These are phyloP conservation scores for Telfairia occidentalis DNA, from an alignment of 331 rosid genomes.

Conservation along the genomic window DNA sequence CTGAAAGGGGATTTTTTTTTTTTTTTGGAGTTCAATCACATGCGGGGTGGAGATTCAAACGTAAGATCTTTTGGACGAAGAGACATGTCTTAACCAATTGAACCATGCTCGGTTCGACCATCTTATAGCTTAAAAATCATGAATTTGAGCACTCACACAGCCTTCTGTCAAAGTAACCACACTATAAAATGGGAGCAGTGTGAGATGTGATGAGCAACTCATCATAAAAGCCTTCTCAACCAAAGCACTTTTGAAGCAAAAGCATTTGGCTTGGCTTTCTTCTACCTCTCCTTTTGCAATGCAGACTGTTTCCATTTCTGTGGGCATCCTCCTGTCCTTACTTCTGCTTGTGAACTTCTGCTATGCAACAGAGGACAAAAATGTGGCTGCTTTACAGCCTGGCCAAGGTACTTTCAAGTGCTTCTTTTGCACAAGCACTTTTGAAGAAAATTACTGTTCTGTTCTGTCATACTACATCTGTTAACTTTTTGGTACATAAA, in stretches of 20 bases:
- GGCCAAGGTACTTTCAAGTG: constrained; percentile 4
- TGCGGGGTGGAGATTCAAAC: no score
- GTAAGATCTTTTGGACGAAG: no score
- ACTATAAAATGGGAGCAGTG: not conserved
- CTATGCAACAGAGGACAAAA: not conserved
- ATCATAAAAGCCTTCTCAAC: not conserved
- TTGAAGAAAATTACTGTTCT: not conserved
- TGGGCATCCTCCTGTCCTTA: not conserved
- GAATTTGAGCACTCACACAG: not conserved
- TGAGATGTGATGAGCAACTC: not conserved
- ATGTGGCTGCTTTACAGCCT: not conserved
- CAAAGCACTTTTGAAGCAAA: not conserved
- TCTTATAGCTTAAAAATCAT: not conserved
- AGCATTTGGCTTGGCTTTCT: not conserved
- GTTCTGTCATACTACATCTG: no score
- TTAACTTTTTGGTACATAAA: no score
- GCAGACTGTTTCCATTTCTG: not conserved
- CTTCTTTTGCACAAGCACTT: not conserved
- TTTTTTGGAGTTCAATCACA: no score
- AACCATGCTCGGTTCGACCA: no score
- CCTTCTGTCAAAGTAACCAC: not conserved
- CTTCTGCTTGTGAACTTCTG: constrained; percentile 4
- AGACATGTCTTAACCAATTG: no score
- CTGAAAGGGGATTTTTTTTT: no score
- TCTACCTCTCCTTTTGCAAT: not conserved